Base-by-base conservation (phyloP, 148 eudicot genomes). In the Arctostaphylos glauca region DNA sequence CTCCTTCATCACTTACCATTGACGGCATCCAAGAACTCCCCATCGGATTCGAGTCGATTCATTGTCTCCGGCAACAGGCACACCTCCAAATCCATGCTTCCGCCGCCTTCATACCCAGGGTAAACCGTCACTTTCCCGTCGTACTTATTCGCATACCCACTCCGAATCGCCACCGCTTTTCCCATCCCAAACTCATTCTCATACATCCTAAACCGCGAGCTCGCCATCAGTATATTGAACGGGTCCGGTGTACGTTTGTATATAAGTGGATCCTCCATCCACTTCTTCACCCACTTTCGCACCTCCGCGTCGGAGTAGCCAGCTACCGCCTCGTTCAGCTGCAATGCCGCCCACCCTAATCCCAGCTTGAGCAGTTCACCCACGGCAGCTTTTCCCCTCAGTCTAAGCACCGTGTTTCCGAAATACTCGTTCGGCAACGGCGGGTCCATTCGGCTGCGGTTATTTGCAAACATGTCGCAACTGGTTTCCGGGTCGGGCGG, bases 71-170 rank as follows among this genome's bases (percentile, higher is more conserved):
- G 78, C 6, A 47, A 18, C 6, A 86, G 83, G 81, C 85, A 83
- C 25, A 86, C 48, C 82, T 86, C 88, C 49, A 86, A 56, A 72
- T 83, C 85, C 86, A 86, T 81, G 81, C 86, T 83, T 13, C 71
- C 81, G 3, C 75, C 86, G 6, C 81, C 81, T 81, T 81, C 86
- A 41, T 2, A 16, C 49, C 88, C 88, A 4, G 86, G 86, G 58
- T 80, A 86, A 62, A 86, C 47, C 8, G 78, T 12, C 9, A 83
- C 81, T 60, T 81, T 86, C 81, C 88, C 88, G 78, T 86, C 84
- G 46, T 77, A 58, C 64, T 86, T 86, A 47, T 86, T 80, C 3
- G 81, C 81, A 6, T 47, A 80, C 1, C 86, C 86, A 59, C 88
- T 83, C 3, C 78, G 81, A 83, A 81, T 12, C 10, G 88, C 88